A percentile compares a stretch with the other conserved stretches of the same genome.
These are phyloP conservation scores for Tilletia indica DNA, from an alignment of 1,284 basidiomycete genomes.

Conservation along the genomic window DNA sequence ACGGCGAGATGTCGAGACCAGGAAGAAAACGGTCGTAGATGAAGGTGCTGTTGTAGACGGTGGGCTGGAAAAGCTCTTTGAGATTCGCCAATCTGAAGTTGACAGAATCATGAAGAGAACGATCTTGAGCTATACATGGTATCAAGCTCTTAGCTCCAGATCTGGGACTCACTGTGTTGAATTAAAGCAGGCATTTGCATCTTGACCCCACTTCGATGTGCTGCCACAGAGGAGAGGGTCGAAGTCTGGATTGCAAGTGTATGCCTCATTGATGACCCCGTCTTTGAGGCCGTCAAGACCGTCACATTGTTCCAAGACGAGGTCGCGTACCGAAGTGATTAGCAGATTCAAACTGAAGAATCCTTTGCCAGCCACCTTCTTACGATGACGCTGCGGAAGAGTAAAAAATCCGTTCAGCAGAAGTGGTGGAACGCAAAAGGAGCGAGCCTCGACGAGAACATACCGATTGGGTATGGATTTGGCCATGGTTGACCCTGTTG, in stretches of 20 bases:
- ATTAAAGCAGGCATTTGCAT: constrained; percentile 19
- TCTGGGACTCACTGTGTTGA: constrained; percentile 16
- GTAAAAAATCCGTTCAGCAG: no score
- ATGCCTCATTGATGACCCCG: constrained; percentile 52
- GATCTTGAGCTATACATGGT: no score
- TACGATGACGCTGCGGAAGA: constrained; percentile 21
- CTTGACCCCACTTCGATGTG: constrained; percentile 3
- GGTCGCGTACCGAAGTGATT: constrained; percentile 31
- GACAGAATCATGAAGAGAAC: no score
- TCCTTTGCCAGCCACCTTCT: background rate
- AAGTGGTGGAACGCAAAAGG: no score
- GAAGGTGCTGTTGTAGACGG: constrained; percentile 14
- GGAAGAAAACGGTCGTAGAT: constrained; percentile 26
- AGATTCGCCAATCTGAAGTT: constrained; percentile 19
- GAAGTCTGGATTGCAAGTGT: constrained; percentile 26
- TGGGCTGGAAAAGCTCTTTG: constrained; percentile 8
- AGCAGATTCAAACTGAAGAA: background rate
- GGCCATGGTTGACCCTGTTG: constrained; percentile 36
- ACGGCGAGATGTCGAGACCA: constrained; percentile 19
- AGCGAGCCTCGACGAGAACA: constrained; percentile 24
- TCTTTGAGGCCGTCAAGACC: constrained; percentile 55
- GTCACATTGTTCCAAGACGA: constrained; percentile 56
- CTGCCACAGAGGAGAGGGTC: constrained; percentile 24
- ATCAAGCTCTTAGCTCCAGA: no score
- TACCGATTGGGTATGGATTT: constrained; percentile 21